Conservation (phyloP, 331 rosid genomes). For the Stylosanthes scabra region DNA sequence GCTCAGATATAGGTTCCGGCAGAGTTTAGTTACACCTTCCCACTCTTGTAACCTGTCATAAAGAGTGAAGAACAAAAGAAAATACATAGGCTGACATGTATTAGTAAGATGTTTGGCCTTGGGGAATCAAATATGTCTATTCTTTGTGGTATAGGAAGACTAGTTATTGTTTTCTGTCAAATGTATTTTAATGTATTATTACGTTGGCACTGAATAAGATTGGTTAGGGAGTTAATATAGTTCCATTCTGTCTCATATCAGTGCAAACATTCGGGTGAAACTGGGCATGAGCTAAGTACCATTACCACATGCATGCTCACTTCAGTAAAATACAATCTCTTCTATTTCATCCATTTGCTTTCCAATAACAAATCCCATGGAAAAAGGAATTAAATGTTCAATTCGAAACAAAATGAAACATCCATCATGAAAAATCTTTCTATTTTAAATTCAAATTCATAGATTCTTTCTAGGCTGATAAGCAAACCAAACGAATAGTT, state of each 20-base stretch:
- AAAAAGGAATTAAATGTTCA: too few relatives aligned
- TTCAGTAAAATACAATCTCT: too few relatives aligned
- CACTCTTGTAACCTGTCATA: neutral
- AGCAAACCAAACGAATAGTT: too few relatives aligned
- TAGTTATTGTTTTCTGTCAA: conserved; percentile 34
- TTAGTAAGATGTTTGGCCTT: conserved; percentile 3
- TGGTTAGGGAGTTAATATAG: conserved; percentile 33
- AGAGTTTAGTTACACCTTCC: conserved; percentile 24
- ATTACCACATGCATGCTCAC: neutral
- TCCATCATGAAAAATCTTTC: too few relatives aligned
- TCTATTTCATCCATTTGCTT: too few relatives aligned
- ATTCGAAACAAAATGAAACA: too few relatives aligned
- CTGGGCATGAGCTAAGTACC: conserved; percentile 10
- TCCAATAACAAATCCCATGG: too few relatives aligned
- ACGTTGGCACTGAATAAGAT: conserved; percentile 34
- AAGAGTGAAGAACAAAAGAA: conserved; percentile 10
- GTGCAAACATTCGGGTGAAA: conserved; percentile 18
- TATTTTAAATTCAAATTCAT: too few relatives aligned
- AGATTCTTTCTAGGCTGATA: too few relatives aligned
- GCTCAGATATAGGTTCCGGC: conserved; percentile 69
- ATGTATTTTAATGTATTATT: conserved; percentile 22
- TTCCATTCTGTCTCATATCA: conserved; percentile 20
- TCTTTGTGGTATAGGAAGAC: conserved; percentile 53
- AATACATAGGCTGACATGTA: conserved; percentile 7
- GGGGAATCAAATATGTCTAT: conserved; percentile 37